phyloP scores from a whole-genome alignment of 2,329 filamentous ascomycete species.

The Hypoxylon rubiginosum region DNA sequence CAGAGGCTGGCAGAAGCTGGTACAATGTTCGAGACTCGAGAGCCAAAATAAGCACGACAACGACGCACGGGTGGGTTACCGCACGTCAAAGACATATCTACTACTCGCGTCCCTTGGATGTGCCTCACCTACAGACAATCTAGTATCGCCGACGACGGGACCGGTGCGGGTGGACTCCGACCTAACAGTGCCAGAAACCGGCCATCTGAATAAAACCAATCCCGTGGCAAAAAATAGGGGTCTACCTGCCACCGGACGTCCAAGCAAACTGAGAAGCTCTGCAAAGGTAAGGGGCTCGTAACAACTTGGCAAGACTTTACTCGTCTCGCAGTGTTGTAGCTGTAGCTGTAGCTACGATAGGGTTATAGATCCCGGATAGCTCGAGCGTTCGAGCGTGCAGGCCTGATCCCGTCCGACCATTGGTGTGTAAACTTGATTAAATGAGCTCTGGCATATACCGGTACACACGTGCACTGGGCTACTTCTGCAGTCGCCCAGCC shows the following conservation, averaged over 20 bases:
- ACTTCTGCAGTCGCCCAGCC: constrained; percentile 3
- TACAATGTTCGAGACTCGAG: background rate
- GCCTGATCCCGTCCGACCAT: background rate
- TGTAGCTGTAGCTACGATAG: background rate
- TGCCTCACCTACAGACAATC: constrained; percentile 6
- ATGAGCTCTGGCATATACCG: background rate
- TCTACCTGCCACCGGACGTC: background rate
- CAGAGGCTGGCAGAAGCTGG: background rate
- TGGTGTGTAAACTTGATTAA: constrained; percentile 13
- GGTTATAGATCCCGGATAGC: background rate
- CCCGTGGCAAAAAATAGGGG: background rate
- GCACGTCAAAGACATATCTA: constrained; percentile 1
- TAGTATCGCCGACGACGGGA: constrained; percentile 4
- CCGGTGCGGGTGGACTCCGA: constrained; percentile 9
- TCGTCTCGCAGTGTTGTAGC: background rate
- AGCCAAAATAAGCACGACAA: constrained; percentile 16
- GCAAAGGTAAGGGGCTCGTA: constrained; percentile 21
- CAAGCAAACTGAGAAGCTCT: background rate
- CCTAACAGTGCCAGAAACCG: background rate
- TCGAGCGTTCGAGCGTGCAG: background rate
- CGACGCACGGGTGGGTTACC: constrained; percentile 7
- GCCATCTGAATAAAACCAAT: background rate
- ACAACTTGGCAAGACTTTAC: background rate
- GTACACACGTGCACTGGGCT: background rate
- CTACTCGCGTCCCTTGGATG: background rate